phyloP scores from a whole-genome alignment of 495 filamentous ascomycete genomes.

The Bryoglossum gracile region DNA sequence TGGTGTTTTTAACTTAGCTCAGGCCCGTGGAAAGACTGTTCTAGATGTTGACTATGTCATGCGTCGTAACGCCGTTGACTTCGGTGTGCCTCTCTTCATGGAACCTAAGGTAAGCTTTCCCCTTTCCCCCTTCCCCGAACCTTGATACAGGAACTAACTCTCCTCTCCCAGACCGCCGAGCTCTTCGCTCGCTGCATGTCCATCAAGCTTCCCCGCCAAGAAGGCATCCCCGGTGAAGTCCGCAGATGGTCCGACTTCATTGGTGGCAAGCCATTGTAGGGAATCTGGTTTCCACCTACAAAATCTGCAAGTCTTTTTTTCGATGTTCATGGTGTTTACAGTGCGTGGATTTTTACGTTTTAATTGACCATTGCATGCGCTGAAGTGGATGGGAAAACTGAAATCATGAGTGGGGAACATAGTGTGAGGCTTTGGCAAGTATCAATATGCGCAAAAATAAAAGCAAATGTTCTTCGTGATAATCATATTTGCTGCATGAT shows the following conservation, averaged over 20 bases:
- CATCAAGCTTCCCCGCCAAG: conserved; percentile 80
- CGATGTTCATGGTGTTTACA: neutral
- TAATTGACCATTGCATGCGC: too few relatives aligned
- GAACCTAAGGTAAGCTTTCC: conserved; percentile 78
- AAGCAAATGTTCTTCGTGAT: too few relatives aligned
- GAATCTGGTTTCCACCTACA: neutral
- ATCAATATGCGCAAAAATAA: too few relatives aligned
- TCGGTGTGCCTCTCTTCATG: conserved; percentile 96
- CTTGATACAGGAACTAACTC: conserved; percentile 5
- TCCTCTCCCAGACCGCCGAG: conserved; percentile 66
- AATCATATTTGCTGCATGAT: too few relatives aligned
- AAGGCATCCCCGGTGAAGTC: conserved; percentile 82
- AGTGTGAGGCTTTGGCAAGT: too few relatives aligned
- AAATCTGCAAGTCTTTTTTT: neutral
- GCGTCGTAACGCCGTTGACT: conserved; percentile 93
- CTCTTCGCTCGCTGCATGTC: conserved; percentile 95
- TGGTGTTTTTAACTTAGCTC: conserved; percentile 92
- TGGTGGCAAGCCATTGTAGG: conserved; percentile 76
- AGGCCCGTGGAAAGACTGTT: conserved; percentile 71
- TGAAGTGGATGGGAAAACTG: too few relatives aligned
- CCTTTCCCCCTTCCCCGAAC: too few relatives aligned
- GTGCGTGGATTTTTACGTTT: too few relatives aligned
- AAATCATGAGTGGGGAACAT: too few relatives aligned
- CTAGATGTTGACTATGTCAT: conserved; percentile 97
- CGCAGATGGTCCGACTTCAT: conserved; percentile 91